These are phyloP conservation scores for Casuarina equisetifolia DNA, from an alignment of 306 rosid genomes.

Conservation along the genomic window DNA sequence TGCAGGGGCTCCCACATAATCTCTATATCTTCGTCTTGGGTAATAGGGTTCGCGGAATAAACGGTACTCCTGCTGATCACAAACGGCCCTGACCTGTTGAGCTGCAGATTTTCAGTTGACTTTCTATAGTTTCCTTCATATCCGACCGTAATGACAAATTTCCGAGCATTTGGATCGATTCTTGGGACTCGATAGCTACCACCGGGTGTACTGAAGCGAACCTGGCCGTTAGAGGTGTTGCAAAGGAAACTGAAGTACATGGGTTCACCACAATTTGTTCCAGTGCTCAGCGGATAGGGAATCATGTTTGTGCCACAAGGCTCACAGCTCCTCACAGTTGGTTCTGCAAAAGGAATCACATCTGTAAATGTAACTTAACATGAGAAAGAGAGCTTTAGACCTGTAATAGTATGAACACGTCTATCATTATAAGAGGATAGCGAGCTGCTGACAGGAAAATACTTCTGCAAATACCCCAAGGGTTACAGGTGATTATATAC, in stretches of 20 bases:
- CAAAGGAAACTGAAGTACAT: constrained; percentile 35
- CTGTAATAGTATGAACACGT: too few relatives aligned
- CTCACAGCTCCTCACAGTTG: constrained; percentile 28
- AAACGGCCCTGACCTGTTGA: too few relatives aligned
- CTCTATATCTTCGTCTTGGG: not conserved
- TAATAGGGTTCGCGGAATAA: too few relatives aligned
- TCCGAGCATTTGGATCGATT: not conserved
- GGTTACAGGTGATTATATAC: too few relatives aligned
- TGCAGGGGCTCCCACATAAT: constrained; percentile 33
- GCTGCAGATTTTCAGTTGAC: not conserved
- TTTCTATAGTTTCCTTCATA: not conserved
- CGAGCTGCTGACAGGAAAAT: too few relatives aligned
- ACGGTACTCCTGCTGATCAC: too few relatives aligned
- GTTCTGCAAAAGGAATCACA: constrained; percentile 28
- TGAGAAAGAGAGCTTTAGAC: too few relatives aligned
- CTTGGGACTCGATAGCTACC: constrained; percentile 3
- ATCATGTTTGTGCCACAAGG: constrained; percentile 46
- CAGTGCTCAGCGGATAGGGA: constrained; percentile 55
- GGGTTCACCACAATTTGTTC: constrained; percentile 46
- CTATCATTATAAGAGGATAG: too few relatives aligned
- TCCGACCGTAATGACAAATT: not conserved
- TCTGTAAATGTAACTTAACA: not conserved
- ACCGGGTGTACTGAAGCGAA: constrained; percentile 22
- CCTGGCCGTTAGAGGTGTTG: not conserved
- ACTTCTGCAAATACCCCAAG: too few relatives aligned